Conservation (phyloP, 768 basidiomycete genomes). For the Pleurotus cornucopiae region DNA sequence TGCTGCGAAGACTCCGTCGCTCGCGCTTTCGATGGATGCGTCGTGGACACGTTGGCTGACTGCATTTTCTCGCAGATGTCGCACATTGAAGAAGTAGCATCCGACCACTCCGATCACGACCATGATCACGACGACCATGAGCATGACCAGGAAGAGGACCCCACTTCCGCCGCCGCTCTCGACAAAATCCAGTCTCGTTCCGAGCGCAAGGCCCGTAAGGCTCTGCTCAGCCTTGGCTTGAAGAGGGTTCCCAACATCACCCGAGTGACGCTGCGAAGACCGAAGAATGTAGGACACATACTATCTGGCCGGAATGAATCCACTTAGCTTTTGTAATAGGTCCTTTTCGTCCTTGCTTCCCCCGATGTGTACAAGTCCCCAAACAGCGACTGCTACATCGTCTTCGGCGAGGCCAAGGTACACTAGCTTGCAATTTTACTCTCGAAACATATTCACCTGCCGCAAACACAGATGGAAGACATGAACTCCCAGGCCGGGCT, state of each 20-base stretch:
- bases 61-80: slow-evolving; percentile 51
- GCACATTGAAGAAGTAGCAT: slow-evolving; percentile 79
- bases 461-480: slow-evolving; percentile 65
- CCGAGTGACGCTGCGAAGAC: slow-evolving; percentile 89
- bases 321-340: slow-evolving; percentile 30
- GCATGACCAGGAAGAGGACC: slow-evolving; percentile 68
- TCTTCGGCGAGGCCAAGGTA: slow-evolving; percentile 97
- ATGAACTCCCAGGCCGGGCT: slow-evolving; percentile 79
- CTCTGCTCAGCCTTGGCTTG: slow-evolving; percentile 84
- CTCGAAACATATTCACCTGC: background rate
- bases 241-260: slow-evolving; percentile 93
- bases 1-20: background rate
- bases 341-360: slow-evolving; percentile 87
- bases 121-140: slow-evolving; percentile 47
- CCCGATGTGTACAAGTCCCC: slow-evolving; percentile 98
- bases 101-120: slow-evolving; percentile 76
- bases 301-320: background rate
- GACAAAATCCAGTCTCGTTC: slow-evolving; percentile 94
- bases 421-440: background rate
- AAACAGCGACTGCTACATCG: slow-evolving; percentile 97
- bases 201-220: slow-evolving; percentile 94
- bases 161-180: slow-evolving; percentile 76
- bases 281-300: slow-evolving; percentile 72
- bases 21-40: background rate
- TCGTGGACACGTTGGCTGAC: background rate